A percentile compares a stretch with the other conserved stretches of the same genome.
These are phyloP conservation scores for Heterobasidion parviporum DNA, from an alignment of 1,284 basidiomycete genomes.

Conservation along the genomic window DNA sequence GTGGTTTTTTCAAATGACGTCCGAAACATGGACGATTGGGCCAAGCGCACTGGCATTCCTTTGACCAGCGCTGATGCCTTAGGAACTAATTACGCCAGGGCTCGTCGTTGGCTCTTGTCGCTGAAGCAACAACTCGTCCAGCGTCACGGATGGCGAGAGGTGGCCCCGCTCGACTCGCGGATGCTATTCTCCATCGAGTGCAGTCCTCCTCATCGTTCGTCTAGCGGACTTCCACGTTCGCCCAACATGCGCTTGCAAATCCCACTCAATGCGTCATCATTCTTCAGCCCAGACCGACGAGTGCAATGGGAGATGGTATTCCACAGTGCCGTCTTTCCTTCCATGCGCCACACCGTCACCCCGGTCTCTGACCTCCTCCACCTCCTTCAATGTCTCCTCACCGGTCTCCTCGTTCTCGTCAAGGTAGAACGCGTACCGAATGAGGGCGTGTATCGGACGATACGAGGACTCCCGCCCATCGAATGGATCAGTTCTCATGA, in stretches of 20 bases:
- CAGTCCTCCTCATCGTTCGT: conserved; percentile 66
- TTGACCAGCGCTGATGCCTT: conserved; percentile 73
- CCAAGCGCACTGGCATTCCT: conserved; percentile 64
- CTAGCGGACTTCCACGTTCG: conserved; percentile 63
- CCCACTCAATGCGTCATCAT: conserved; percentile 69
- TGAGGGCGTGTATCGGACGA: conserved; percentile 60
- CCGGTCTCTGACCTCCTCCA: conserved; percentile 71
- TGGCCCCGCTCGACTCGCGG: conserved; percentile 48
- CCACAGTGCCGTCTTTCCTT: conserved; percentile 73
- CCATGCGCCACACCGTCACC: conserved; percentile 65
- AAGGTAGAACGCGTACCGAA: conserved; percentile 60
- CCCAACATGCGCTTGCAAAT: conserved; percentile 65
- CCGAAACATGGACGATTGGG: conserved; percentile 74
- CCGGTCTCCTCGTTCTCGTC: conserved; percentile 68
- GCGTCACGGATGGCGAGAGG: conserved; percentile 61
- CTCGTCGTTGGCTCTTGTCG: conserved; percentile 61
- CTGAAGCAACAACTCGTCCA: conserved; percentile 55
- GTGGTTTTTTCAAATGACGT: conserved; percentile 73
- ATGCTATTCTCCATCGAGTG: conserved; percentile 74
- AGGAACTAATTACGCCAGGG: conserved; percentile 68
- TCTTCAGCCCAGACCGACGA: conserved; percentile 74
- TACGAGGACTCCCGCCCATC: conserved; percentile 65
- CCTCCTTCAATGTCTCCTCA: conserved; percentile 73
- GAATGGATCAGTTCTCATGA: conserved; percentile 70
- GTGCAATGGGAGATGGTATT: conserved; percentile 86